Evolutionary conservation across 352 stramenopile genomes (phyloP), one percentile per base, ranked within the genome.

Genomic region (Phytopythium chamaehyphon): DNA sequence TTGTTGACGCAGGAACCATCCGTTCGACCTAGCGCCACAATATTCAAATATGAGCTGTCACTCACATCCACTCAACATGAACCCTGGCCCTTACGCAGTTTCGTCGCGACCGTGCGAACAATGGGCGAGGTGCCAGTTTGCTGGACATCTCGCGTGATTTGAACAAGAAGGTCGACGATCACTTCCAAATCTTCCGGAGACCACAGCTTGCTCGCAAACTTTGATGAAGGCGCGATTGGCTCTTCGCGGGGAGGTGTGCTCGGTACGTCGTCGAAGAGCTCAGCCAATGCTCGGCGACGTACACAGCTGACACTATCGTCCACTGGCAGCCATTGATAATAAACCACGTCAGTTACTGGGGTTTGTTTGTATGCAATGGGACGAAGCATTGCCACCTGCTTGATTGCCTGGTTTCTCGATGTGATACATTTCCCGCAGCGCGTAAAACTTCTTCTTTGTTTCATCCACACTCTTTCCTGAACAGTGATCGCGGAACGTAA

Each of bases 361-460:
- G 10, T 38, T 22, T 6, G 9, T 4, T 1, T 26, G 1, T 11
- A 16, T 11, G 15, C n/a, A 16, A n/a, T 16, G 12, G 12, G 31
- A 16, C n/a, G 11, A 16, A 21, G 9, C 9, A 21, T n/a, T 53
- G 33, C 21, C 16, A 18, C 44, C n/a, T 33, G 36, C 31, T 35
- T 6, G 18, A 2, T 35, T 19, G 43, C 6, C 35, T 31, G 46
- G 57, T 16, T 73, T 71, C 37, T 87, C 73, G 2, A 59, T 67
- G 5, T 86, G n/a, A 53, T 81, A 88, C 24, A 92, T 57, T 1
- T 89, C 75, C 9, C 76, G 74, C 22, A 89, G 59, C 36, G 75
- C 59, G 51, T 90, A 89, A 44, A 93, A 90, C 59, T 93, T 93
- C 52, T 42, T 69, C 35, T 69, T 73, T 3, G 76, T 71, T 22